phyloP scores from a whole-genome alignment of 768 basidiomycete genomes.

The Lentinus tigrinus region DNA sequence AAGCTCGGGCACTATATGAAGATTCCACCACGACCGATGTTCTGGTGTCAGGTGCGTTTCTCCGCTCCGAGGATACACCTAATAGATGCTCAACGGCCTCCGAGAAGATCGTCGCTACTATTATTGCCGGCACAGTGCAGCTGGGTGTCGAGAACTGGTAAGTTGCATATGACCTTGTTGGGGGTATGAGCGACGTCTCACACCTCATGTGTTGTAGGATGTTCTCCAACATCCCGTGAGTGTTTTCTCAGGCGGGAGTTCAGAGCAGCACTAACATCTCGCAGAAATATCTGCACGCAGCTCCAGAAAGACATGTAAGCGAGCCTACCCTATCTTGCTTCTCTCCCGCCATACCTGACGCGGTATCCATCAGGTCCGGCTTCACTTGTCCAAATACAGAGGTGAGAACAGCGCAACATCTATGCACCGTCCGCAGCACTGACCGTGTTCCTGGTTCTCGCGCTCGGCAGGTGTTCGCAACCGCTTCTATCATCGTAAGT shows the following conservation, averaged over 20 bases:
- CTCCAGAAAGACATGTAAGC: slow-evolving; percentile 3
- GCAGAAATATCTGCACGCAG: slow-evolving; percentile 8
- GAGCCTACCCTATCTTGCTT: background rate
- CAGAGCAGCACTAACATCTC: background rate
- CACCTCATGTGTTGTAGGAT: slow-evolving; percentile 29
- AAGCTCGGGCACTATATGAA: slow-evolving; percentile 78
- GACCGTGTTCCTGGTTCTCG: background rate
- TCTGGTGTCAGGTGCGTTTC: slow-evolving; percentile 46
- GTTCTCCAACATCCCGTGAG: slow-evolving; percentile 59
- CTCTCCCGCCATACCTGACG: background rate
- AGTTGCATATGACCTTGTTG: background rate
- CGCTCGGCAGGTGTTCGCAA: slow-evolving; percentile 33
- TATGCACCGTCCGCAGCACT: slow-evolving; percentile 1
- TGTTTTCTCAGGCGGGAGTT: background rate
- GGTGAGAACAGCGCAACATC: slow-evolving; percentile 32
- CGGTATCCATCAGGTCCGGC: background rate
- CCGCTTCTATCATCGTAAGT: slow-evolving; percentile 58
- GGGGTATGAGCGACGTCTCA: background rate
- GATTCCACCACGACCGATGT: slow-evolving; percentile 46
- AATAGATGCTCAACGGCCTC: background rate
- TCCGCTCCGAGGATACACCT: background rate
- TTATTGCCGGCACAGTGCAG: slow-evolving; percentile 63
- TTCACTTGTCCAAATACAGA: slow-evolving; percentile 24
- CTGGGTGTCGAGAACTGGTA: slow-evolving; percentile 57
- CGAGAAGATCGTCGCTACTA: slow-evolving; percentile 40